Evolutionary conservation across 352 stramenopile genomes (phyloP), one percentile per base, ranked within the genome.

Genomic region (Phytopythium sindhum): DNA sequence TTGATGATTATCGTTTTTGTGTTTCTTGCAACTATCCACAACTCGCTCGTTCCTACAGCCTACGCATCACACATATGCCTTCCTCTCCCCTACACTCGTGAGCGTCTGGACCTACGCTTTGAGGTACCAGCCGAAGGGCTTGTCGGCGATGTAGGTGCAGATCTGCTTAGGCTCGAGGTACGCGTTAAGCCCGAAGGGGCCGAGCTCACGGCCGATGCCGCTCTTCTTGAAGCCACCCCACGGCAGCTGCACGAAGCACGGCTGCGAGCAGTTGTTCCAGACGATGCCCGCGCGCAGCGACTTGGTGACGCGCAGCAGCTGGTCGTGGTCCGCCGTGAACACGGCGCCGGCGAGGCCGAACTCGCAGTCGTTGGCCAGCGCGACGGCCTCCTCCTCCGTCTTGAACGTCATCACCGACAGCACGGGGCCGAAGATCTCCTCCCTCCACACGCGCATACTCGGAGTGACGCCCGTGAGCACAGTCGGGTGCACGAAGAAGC

Each of bases 371-470:
- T 91, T 94, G 52, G 82, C 78, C 47, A 89, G 64, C 14, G 50
- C 65, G n/a, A 97, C 73, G 10, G 84, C 90, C 57, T 97, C 89
- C 24, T 77, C 78, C 54, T 96, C 86, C 17, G 81, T 91, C 52
- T 90, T 87, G 73, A 98, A 97, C 33, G 78, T 83, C 73, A 93
- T 86, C 4, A 96, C 72, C 0, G 74, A 88, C 21, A 96, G 67
- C 54, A 98, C 90, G 31, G 91, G 91, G 0, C 92, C 92, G 52
- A 98, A 98, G 47, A 97, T 97, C 68, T 97, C 89, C 41, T 92
- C 81, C 33, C 71, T 79, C 84, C 86, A 95, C 41, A 95, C 81
- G n/a, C 81, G 73, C 74, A 90, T 90, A 41, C 72, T 57, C 35
- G 69, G 61, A 17, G 57, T 71, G 19, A 95, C 80, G 42, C 84